A percentile compares a stretch with the other conserved stretches of the same genome.
Evolutionary conservation across 1,139 yeast species (phyloP).

Genomic region (Arxiozyma heterogenica): DNA sequence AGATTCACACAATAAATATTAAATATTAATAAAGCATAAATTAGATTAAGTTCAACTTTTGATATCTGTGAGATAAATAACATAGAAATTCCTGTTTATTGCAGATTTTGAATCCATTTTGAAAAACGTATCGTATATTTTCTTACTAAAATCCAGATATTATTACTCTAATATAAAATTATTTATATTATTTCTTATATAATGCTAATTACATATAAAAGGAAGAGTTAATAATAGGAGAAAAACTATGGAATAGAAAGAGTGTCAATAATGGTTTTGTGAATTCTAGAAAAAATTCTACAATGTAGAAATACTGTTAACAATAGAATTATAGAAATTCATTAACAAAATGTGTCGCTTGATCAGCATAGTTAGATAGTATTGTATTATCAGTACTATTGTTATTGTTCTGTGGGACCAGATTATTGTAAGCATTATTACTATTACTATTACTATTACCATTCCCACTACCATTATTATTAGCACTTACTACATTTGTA

Average conservation of each 20-base stretch:
- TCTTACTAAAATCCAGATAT: too few relatives aligned
- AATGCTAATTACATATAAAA: background rate
- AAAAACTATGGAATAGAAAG: background rate
- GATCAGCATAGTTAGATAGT: conserved; percentile 26
- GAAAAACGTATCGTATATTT: too few relatives aligned
- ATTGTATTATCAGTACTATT: conserved; percentile 13
- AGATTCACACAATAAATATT: too few relatives aligned
- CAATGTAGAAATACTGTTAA: background rate
- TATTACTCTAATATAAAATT: too few relatives aligned
- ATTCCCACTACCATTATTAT: conserved; percentile 2
- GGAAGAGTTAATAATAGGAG: background rate
- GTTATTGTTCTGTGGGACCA: conserved; percentile 2
- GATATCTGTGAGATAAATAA: too few relatives aligned
- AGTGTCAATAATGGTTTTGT: background rate
- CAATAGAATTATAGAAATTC: conserved; percentile 23
- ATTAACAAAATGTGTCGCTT: conserved; percentile 29
- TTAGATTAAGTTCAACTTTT: too few relatives aligned
- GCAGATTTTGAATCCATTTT: too few relatives aligned
- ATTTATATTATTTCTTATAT: too few relatives aligned
- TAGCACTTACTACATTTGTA: conserved; percentile 3
- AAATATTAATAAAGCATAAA: too few relatives aligned
- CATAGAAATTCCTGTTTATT: too few relatives aligned
- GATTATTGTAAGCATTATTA: conserved; percentile 6
- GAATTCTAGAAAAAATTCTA: too few relatives aligned
- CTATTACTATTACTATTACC: too few relatives aligned